A percentile compares a stretch with the other conserved stretches of the same genome.
These are phyloP conservation scores for Mycena rosella DNA, from an alignment of 768 basidiomycete species.

Conservation along the genomic window DNA sequence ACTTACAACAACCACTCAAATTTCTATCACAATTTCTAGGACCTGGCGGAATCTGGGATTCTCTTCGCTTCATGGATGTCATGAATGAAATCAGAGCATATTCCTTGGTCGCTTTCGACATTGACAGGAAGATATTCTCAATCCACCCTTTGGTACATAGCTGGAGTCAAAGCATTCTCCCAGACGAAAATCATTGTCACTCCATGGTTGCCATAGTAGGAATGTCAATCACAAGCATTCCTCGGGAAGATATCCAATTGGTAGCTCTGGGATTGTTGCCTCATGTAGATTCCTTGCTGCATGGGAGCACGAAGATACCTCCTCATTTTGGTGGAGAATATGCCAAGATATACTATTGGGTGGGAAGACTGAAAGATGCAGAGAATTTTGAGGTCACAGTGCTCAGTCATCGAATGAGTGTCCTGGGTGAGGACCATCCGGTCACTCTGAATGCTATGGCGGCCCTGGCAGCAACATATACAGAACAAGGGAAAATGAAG, in stretches of 20 bases:
- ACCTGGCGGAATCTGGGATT: background rate
- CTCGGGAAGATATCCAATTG: background rate
- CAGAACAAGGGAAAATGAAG: background rate
- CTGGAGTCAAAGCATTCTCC: background rate
- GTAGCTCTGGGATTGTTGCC: background rate
- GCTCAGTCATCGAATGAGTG: background rate
- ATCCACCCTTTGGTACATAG: slow-evolving; percentile 9
- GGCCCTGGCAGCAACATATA: background rate
- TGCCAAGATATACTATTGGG: background rate
- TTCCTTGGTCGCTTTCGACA: background rate
- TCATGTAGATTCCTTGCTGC: background rate
- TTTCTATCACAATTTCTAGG: slow-evolving; percentile 3
- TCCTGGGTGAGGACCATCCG: slow-evolving; percentile 5
- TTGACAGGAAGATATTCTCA: background rate
- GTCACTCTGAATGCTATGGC: slow-evolving; percentile 2
- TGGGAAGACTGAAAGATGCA: slow-evolving; percentile 2
- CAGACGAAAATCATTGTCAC: background rate
- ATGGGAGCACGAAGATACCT: background rate
- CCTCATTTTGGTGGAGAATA: background rate
- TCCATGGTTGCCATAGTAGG: too few relatives aligned
- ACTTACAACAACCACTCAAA: background rate
- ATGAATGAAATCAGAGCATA: background rate
- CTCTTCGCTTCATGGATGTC: background rate
- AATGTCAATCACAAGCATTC: background rate
- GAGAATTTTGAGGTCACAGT: background rate